These are phyloP conservation scores for Dactylis glomerata DNA, from an alignment of 176 grass and related monocot genomes.

Conservation along the genomic window DNA sequence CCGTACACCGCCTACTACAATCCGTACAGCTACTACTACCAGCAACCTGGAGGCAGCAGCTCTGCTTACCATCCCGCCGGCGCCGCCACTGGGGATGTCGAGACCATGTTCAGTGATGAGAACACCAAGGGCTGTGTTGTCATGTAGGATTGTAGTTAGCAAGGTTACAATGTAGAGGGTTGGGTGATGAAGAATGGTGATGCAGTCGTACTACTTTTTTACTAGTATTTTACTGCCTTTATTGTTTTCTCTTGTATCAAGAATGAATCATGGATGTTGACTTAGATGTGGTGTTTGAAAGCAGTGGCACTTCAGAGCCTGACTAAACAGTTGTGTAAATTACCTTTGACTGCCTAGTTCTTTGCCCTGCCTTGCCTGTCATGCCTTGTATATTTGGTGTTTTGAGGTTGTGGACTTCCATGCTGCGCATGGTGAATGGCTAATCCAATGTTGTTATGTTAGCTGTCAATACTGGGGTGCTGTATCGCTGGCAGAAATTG, in stretches of 20 bases:
- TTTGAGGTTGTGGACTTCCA: constrained; percentile 39
- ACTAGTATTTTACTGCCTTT: constrained; percentile 34
- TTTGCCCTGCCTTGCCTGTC: constrained; percentile 47
- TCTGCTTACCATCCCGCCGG: constrained; percentile 38
- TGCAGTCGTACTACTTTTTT: constrained; percentile 31
- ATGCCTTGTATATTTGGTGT: constrained; percentile 42
- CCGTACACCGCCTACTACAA: constrained; percentile 94
- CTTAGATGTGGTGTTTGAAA: constrained; percentile 45
- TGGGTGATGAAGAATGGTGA: constrained; percentile 38
- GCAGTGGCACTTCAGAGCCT: constrained; percentile 32
- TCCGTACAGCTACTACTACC: constrained; percentile 63
- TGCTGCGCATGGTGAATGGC: constrained; percentile 20
- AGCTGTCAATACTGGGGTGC: constrained; percentile 37
- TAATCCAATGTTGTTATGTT: constrained; percentile 40
- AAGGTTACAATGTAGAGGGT: constrained; percentile 41
- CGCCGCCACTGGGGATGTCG: constrained; percentile 56
- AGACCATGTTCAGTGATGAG: constrained; percentile 94
- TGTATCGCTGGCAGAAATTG: constrained; percentile 52
- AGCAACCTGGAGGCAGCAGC: constrained; percentile 38
- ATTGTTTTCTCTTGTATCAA: constrained; percentile 47
- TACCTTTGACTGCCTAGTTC: constrained; percentile 42
- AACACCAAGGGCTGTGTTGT: constrained; percentile 85
- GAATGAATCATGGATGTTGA: constrained; percentile 54
- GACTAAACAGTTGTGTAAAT: constrained; percentile 33
- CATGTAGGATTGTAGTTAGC: constrained; percentile 64